Evolutionary conservation across 495 filamentous ascomycete species (phyloP), one percentile per base, ranked within the genome.

Genomic region (Aspergillus indologenus): DNA sequence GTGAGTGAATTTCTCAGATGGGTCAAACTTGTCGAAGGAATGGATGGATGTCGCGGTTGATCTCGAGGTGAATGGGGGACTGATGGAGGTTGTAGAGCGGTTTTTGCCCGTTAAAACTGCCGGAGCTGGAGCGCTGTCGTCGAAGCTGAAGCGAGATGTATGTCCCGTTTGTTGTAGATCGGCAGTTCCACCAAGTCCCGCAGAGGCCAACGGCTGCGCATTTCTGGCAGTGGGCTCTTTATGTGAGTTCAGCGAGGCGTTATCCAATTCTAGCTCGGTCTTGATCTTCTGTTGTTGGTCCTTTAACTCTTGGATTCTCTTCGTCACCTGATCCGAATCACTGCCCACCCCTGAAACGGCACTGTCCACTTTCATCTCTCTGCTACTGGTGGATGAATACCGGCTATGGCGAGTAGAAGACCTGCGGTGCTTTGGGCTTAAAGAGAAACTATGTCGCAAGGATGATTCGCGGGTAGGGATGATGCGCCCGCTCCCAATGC

Each of bases 381-480:
- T 77, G 54, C 71, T 78, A 44, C 66, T 71, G n/a, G 67, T 68
- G 15, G 73, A 75, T 17, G 73, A 62, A 62, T 75, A 74, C 61
- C 76, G 65, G 64, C 68, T 71, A 57, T 76, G 71, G 40, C 72
- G 77, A 42, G 63, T 57, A 7, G 34, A 40, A 24, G 75, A 70
- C 58, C 65, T 68, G 31, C 62, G 68, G 24, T 70, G 70, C 54
- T 68, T 75, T 9, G 75, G 70, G 52, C 69, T 65, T 7, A 68
- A 71, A 21, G 71, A 74, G 45, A 70, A 71, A 24, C 70, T 79
- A 60, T 88, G 87, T 44, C 86, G 76, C 43, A 90, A 66, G 7
- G 86, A 90, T 1, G 87, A 90, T 50, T 89, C 87, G 54, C 87
- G 77, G 4, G 81, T 76, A 5, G 88, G 88, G 49, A 91, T 88